Base-by-base conservation (phyloP, 78 protist species). In the Dictyostelium firmibasis region DNA sequence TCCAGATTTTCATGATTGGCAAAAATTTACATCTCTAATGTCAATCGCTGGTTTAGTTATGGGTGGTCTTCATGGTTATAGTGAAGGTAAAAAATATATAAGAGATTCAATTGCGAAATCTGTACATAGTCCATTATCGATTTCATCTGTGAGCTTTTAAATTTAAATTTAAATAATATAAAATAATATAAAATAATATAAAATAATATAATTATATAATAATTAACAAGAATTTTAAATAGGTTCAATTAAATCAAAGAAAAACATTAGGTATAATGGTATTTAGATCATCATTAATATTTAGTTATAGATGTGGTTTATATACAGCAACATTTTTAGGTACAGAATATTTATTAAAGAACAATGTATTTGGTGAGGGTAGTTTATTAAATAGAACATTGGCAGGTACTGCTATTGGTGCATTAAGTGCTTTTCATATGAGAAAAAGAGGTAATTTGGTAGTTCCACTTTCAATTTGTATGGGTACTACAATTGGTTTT, bases 51-150 rank as follows among this genome's bases (percentile, higher is more conserved):
- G 93, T 88, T 25, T 79, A 23, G 47, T 41, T 11, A 25, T 79
- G 50, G 93, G 93, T 88, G 93, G 93, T 88, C n/a, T 43, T 53
- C 82, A 60, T 44, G 93, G 93, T 29, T 88, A 79, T 44, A 43
- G 38, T 1, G 93, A 79, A 35, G 93, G 86, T 67, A 14, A 62
- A 41, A 27, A 77, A 16, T 25, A 27, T 20, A 60, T 88, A 14
- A 33, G 33, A 78, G 86, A 88, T 11, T 74, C 83, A 43, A 77
- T 76, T 35, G 53, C 83, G 9, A 77, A 76, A 62, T 27, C 76
- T 10, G 29, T 69, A 20, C 78, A 88, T 44, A 78, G 43, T 79
- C 93, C 93, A 31, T 64, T 88, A 44, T 44, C 76, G 23, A 47
- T 70, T 9, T 88, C 93, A 88, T 38, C 67, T 14, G 93, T 88